phyloP scores from a whole-genome alignment of 345 rosid genomes.

The Arabidopsis suecica region DNA sequence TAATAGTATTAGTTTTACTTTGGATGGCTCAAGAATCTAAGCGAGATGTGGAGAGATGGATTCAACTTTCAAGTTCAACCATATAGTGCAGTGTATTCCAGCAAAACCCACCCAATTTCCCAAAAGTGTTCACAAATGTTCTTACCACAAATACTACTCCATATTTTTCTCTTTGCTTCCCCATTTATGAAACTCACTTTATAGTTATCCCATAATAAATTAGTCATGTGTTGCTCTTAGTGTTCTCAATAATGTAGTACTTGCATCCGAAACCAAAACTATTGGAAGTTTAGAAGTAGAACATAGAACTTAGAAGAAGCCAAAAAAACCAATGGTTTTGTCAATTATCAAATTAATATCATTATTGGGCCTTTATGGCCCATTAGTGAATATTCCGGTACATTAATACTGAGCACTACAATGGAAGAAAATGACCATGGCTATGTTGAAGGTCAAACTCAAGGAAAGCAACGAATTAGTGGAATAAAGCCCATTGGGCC shows the following conservation, averaged over 20 bases:
- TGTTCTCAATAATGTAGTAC: background rate
- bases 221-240: background rate
- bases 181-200: background rate
- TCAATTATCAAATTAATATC: background rate
- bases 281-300: background rate
- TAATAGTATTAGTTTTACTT: background rate
- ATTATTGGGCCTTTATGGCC: background rate
- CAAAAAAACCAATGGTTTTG: background rate
- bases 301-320: background rate
- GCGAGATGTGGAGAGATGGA: conserved; percentile 32
- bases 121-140: conserved; percentile 18
- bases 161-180: background rate
- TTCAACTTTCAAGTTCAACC: background rate
- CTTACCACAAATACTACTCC: background rate
- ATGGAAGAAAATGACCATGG: too few relatives aligned
- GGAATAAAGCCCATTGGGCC: conserved; percentile 27
- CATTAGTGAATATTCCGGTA: background rate
- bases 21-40: conserved; percentile 37
- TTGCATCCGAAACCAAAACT: conserved; percentile 4
- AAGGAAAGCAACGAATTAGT: too few relatives aligned
- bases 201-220: background rate
- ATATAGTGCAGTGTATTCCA: conserved; percentile 32
- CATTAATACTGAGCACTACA: too few relatives aligned
- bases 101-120: conserved; percentile 31
- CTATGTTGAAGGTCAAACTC: too few relatives aligned